A percentile compares a stretch with the other conserved stretches of the same genome.
Conservation (phyloP, 176 grass and related monocot genomes). For the Alopecurus myosuroides region DNA sequence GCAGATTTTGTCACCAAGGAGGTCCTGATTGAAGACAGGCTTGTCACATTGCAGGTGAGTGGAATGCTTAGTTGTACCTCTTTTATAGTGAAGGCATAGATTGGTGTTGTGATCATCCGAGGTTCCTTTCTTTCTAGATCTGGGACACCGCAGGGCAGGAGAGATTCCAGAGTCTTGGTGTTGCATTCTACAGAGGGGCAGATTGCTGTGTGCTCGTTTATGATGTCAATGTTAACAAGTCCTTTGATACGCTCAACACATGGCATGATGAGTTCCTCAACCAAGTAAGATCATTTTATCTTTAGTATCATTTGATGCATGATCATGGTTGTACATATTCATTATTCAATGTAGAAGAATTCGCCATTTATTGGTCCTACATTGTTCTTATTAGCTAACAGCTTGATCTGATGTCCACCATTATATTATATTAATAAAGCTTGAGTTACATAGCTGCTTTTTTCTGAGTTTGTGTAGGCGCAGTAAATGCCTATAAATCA, state of each 20-base stretch:
- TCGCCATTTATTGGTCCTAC: not conserved
- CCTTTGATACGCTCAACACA: conserved; percentile 92
- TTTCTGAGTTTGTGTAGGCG: not conserved
- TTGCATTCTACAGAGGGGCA: conserved; percentile 96
- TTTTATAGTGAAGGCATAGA: not conserved
- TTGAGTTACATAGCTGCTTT: not conserved
- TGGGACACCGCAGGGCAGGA: conserved; percentile 99
- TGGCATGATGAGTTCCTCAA: conserved; percentile 99
- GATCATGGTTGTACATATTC: conserved; percentile 8
- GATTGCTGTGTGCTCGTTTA: conserved; percentile 98
- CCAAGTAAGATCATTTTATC: conserved; percentile 57
- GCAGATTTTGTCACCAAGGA: conserved; percentile 99
- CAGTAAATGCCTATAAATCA: not conserved
- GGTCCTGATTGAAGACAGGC: conserved; percentile 95
- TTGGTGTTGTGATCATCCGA: not conserved
- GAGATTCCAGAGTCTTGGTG: conserved; percentile 98
- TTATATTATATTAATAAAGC: not conserved
- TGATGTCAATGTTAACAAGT: conserved; percentile 85
- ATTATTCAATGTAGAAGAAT: not conserved
- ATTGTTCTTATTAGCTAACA: conserved; percentile 10
- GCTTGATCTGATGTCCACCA: not conserved
- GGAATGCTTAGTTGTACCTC: not conserved
- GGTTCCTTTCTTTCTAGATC: conserved; percentile 51
- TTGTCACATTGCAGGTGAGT: conserved; percentile 91
- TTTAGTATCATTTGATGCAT: conserved; percentile 11